Percentiles rank a stretch among this genome's conserved stretches.
Conservation (phyloP, 805 yeast species). For the Ogataea trehaloabstinens region DNA sequence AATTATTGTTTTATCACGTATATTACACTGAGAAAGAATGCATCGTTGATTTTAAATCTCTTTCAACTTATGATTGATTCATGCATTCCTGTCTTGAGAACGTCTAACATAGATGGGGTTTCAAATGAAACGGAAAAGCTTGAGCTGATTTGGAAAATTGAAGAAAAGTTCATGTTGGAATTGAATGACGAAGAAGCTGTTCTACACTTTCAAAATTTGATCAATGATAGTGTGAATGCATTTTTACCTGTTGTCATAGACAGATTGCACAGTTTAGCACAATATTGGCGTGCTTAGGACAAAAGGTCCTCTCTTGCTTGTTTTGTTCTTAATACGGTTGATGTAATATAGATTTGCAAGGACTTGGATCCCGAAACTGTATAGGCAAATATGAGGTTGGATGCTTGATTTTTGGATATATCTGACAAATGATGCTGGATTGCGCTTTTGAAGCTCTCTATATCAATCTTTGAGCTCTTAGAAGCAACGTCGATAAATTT, state of each 20-base stretch:
- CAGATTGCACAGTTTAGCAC: slow-evolving; percentile 91
- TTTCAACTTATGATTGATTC: slow-evolving; percentile 94
- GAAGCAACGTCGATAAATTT: slow-evolving; percentile 16
- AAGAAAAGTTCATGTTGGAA: slow-evolving; percentile 90
- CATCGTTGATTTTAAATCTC: slow-evolving; percentile 83
- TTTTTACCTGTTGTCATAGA: slow-evolving; percentile 93
- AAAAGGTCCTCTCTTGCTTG: slow-evolving; percentile 15
- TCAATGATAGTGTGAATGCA: slow-evolving; percentile 92
- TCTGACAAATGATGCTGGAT: slow-evolving; percentile 15
- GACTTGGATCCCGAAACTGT: slow-evolving; percentile 28
- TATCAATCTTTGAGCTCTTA: slow-evolving; percentile 23
- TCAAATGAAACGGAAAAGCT: slow-evolving; percentile 65
- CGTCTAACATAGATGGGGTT: slow-evolving; percentile 22
- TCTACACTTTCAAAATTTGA: slow-evolving; percentile 87
- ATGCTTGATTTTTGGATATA: slow-evolving; percentile 27
- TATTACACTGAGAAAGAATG: slow-evolving; percentile 83
- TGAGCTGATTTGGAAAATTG: slow-evolving; percentile 85
- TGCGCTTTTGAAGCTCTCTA: slow-evolving; percentile 12
- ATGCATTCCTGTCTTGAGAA: slow-evolving; percentile 82
- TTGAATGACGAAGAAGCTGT: slow-evolving; percentile 96
- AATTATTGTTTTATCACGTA: slow-evolving; percentile 94
- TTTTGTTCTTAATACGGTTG: slow-evolving; percentile 23
- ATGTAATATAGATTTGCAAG: slow-evolving; percentile 26
- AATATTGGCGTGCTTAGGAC: slow-evolving; percentile 82
- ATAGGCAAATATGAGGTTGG: slow-evolving; percentile 30